Conservation (phyloP, 1,284 basidiomycete species). For the Kalmanozyma brasiliensis region DNA sequence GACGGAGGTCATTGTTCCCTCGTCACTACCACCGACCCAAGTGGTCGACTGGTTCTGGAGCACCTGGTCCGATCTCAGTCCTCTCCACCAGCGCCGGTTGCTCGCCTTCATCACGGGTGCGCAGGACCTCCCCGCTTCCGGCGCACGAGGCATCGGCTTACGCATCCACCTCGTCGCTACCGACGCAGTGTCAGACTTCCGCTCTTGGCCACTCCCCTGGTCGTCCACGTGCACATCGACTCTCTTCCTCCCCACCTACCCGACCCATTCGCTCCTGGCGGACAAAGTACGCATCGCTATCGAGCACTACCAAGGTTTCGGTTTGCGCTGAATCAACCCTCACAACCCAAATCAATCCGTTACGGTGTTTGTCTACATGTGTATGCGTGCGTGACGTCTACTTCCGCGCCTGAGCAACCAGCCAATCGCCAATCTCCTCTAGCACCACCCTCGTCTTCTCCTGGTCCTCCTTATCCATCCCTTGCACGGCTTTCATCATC, state of each 20-base stretch:
- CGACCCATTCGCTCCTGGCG: conserved; percentile 12
- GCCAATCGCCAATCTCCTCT: conserved; percentile 52
- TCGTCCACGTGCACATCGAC: conserved; percentile 58
- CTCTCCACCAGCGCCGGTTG: conserved; percentile 39
- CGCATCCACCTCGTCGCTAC: conserved; percentile 47
- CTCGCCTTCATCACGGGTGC: conserved; percentile 61
- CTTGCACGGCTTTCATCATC: conserved; percentile 68
- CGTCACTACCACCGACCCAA: background rate
- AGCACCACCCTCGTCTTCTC: conserved; percentile 53
- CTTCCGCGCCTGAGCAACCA: conserved; percentile 37
- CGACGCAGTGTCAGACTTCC: conserved; percentile 1
- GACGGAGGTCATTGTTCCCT: conserved; percentile 29
- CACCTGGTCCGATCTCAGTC: conserved; percentile 26
- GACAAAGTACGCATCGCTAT: conserved; percentile 47
- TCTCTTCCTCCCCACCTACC: conserved; percentile 52
- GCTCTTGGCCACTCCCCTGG: conserved; percentile 49
- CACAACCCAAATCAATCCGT: no score
- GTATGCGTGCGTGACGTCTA: conserved; percentile 11
- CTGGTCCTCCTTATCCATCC: conserved; percentile 52
- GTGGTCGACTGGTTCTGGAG: conserved; percentile 39
- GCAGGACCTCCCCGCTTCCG: conserved; percentile 45
- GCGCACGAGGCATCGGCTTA: conserved; percentile 44
- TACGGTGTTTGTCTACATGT: no score
- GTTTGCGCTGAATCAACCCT: conserved; percentile 29
- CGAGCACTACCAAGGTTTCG: conserved; percentile 55